phyloP scores from a whole-genome alignment of 176 grass and related monocot genomes.

The Tuctoria greenei region DNA sequence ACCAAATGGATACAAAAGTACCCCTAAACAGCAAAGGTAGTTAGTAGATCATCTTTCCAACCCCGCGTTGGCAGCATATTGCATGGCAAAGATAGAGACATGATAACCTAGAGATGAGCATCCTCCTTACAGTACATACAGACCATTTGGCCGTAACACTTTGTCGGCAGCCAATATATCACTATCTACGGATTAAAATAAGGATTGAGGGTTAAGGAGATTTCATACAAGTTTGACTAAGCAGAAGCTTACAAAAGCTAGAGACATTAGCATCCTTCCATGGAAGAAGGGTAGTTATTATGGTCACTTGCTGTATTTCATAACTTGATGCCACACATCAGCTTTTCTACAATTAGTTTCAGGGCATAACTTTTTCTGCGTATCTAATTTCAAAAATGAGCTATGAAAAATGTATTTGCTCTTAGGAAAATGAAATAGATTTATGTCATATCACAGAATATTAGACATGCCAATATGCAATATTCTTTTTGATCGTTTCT shows the following conservation, averaged over 20 bases:
- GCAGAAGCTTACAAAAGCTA: constrained; percentile 46
- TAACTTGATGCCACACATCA: not conserved
- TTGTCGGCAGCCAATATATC: constrained; percentile 25
- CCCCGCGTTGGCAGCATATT: not conserved
- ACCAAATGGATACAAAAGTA: constrained; percentile 31
- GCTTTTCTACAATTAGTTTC: constrained; percentile 1
- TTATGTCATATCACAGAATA: not conserved
- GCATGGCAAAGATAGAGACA: constrained; percentile 19
- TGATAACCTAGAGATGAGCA: constrained; percentile 16
- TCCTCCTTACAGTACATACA: constrained; percentile 11
- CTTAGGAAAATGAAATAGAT: constrained; percentile 11
- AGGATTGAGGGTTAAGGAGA: constrained; percentile 24
- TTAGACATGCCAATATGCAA: not conserved
- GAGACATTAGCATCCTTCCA: constrained; percentile 30
- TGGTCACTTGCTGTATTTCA: not conserved
- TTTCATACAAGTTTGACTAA: constrained; percentile 41
- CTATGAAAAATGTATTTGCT: not conserved
- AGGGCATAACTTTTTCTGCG: not conserved
- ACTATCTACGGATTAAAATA: constrained; percentile 36
- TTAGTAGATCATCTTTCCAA: constrained; percentile 28
- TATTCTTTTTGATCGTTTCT: not conserved
- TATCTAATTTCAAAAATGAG: not conserved
- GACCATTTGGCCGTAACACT: constrained; percentile 30
- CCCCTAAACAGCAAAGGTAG: constrained; percentile 43
- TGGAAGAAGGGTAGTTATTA: constrained; percentile 21